Base-by-base conservation (phyloP, 2,329 filamentous ascomycete species). In the Aspergillus aculeatus region DNA sequence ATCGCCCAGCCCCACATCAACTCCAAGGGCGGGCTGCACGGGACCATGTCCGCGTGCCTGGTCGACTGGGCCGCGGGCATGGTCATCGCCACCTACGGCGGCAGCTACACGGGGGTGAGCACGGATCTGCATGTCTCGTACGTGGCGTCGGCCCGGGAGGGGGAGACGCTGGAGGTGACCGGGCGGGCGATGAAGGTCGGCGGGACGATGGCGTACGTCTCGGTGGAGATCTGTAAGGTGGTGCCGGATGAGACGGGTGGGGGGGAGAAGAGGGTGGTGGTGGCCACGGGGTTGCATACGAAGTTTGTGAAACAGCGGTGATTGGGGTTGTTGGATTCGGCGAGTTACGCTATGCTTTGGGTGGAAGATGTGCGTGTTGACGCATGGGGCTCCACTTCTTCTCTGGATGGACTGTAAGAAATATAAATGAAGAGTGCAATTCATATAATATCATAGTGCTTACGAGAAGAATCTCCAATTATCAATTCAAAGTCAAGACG, bases 11-110 rank as follows among this genome's bases (percentile, higher is more conserved):
- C 24, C 12, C 48, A 50, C 23, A 16, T 50, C 21, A 50, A 50
- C 48, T 50, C 48, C 23, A 50, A 50, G 23, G 48, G 48, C 23
- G 29, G 21, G 10, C 21, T 50, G 48, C 48, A 50, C 48, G 48
- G 48, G n/a, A 50, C 48, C 23, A 29, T 50, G 48, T 29, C 48
- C 24, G 48, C 48, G 12, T 50, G 48, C 48, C 9, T 50, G 3
- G 48, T 50, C 23, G 48, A 50, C 48, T 50, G 48, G 48, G 48
- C 48, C 23, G 48, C 48, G n/a, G 48, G 48, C 12, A 50, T 50
- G 21, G 48, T 29, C 23, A 50, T 50, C 48, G 21, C 29, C 23
- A 29, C 48, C 12, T 26, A 29, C 48, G 48, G 48, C 48, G 48
- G 48, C 23, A 29, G 29, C 23, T 50, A 50, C 48, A 26, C 48